Conservation (phyloP, 2,329 filamentous ascomycete genomes). For the Monilinia laxa region DNA sequence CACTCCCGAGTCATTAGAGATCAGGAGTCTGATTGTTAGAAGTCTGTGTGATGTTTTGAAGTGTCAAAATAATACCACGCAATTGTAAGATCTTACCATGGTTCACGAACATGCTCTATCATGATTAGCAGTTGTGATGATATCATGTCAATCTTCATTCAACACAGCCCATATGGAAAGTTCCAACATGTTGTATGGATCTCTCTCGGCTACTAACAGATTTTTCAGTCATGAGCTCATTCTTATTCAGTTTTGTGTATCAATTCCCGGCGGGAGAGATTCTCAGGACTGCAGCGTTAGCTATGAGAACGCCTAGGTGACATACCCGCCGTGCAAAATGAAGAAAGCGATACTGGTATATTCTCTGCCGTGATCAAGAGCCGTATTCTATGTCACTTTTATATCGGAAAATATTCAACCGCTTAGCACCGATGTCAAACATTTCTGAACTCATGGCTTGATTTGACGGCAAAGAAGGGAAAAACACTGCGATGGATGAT, state of each 20-base stretch:
- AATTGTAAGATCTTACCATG: not conserved
- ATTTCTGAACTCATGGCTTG: not conserved
- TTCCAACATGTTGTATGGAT: not conserved
- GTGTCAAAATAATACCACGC: no score
- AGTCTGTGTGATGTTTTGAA: slow-evolving; percentile 2
- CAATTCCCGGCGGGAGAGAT: not conserved
- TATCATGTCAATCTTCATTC: not conserved
- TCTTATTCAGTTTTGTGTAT: not conserved
- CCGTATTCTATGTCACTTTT: no score
- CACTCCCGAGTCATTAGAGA: not conserved
- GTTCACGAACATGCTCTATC: not conserved
- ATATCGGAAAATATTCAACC: not conserved
- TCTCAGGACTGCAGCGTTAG: not conserved
- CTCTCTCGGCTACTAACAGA: not conserved
- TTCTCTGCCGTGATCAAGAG: not conserved
- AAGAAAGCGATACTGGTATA: not conserved
- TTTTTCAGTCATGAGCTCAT: slow-evolving; percentile 2
- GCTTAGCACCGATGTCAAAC: slow-evolving; percentile 7
- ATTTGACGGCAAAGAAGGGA: not conserved
- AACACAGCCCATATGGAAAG: not conserved
- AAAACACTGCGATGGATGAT: slow-evolving; percentile 1
- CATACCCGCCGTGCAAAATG: not conserved
- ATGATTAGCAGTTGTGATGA: not conserved
- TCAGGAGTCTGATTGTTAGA: slow-evolving; percentile 3
- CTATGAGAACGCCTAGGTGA: not conserved